phyloP scores from a whole-genome alignment of 2,329 filamentous ascomycete species.

The Blastomyces silverae region DNA sequence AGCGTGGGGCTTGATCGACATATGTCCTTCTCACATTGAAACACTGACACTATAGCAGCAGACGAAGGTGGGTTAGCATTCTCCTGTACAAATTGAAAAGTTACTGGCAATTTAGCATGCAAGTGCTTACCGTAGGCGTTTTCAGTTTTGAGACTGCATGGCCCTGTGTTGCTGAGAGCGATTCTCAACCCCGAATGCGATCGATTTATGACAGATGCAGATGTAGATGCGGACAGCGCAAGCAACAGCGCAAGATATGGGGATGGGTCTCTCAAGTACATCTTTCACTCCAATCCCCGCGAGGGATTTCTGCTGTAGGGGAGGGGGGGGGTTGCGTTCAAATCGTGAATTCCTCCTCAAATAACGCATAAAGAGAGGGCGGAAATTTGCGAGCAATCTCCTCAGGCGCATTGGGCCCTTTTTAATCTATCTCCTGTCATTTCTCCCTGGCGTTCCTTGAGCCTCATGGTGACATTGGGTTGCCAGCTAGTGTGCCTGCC shows the following conservation, averaged over 20 bases:
- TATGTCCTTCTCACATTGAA: slow-evolving; percentile 1
- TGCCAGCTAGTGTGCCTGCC: too few relatives aligned
- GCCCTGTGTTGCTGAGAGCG: background rate
- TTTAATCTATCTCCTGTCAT: too few relatives aligned
- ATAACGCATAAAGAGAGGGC: too few relatives aligned
- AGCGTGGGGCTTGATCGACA: background rate
- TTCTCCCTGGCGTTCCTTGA: too few relatives aligned
- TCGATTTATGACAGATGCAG: background rate
- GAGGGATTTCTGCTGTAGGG: background rate
- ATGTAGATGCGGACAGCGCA: background rate
- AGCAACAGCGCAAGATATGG: background rate
- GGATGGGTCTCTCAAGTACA: background rate
- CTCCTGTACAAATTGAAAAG: background rate
- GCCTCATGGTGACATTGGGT: too few relatives aligned
- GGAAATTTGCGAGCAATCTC: too few relatives aligned
- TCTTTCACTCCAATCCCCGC: background rate
- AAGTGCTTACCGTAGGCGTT: background rate
- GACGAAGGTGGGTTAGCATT: background rate
- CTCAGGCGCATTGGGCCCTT: too few relatives aligned
- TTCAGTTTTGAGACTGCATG: background rate
- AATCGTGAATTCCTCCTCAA: too few relatives aligned
- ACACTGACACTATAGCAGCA: background rate
- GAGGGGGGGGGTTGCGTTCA: background rate
- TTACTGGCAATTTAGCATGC: background rate
- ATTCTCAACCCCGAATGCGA: background rate